Base-by-base conservation (phyloP, 2,329 filamentous ascomycete genomes). In the Mycosphaerella sp. region DNA sequence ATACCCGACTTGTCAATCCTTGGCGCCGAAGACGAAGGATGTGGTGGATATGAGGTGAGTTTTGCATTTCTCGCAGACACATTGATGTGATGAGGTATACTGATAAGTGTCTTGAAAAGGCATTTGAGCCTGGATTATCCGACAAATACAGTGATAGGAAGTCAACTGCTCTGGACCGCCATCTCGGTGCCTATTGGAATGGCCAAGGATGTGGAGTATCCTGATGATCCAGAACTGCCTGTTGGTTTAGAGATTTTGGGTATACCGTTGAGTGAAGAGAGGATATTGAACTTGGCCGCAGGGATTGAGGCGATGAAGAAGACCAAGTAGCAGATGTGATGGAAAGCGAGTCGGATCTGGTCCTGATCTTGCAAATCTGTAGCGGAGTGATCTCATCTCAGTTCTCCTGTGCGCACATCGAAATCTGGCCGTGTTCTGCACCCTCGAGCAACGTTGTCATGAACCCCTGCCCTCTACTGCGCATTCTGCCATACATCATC, bases 91-190 rank as follows among this genome's bases (percentile, higher is more conserved):
- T 25, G 21, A 5, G 21, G 7, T 25, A 25, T 25, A 25, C 21
- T 25, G 21, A 25, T 25, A 4, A 6, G 21, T 25, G 5, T 5
- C 6, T 25, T 25, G 21, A 6, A 25, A 4, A 59, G 65, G 27
- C 69, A 64, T 42, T 55, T 55, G 10, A 46, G 50, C 9, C 50
- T 57, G 6, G 55, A 63, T 37, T 69, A 68, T 43, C 64, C 64
- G 6, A 67, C 63, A 3, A 70, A 71, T 46, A 70, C 69, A 2
- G 57, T 64, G 1, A 63, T 71, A 41, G 68, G 64, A 0, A 67
- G 64, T 44, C 62, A 64, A 35, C 50, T 64, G 35, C 59, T 64
- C 5, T 62, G 64, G 41, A 68, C 68, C 13, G 68, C 68, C 0
- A 57, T 71, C 4, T 66, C 62, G 1, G 64, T 71, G 8, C 68